Percentiles rank a stretch among this genome's conserved stretches.
These are phyloP conservation scores for Inga oerstediana DNA, from an alignment of 306 rosid species.

Conservation along the genomic window DNA sequence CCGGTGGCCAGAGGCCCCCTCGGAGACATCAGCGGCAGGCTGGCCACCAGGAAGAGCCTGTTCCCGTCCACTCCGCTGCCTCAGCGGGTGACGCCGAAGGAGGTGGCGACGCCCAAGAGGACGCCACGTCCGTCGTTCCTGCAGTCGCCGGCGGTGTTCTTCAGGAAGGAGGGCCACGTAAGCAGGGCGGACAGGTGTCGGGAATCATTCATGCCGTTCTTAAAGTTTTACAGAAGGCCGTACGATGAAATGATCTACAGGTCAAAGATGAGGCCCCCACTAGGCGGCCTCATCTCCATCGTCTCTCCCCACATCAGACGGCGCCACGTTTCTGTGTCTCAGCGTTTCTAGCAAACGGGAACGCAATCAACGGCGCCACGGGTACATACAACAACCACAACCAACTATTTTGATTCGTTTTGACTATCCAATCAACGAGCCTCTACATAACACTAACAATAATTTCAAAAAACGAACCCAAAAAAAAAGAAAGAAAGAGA, in stretches of 20 bases:
- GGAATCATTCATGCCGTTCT: slow-evolving; percentile 69
- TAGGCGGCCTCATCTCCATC: slow-evolving; percentile 92
- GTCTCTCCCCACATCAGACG: slow-evolving; percentile 82
- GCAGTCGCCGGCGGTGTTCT: slow-evolving; percentile 90
- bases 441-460: slow-evolving; percentile 14
- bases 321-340: slow-evolving; percentile 86
- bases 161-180: slow-evolving; percentile 66
- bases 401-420: neutral
- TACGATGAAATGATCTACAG: slow-evolving; percentile 92
- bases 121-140: slow-evolving; percentile 75
- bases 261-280: slow-evolving; percentile 98
- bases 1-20: slow-evolving; percentile 75
- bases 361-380: slow-evolving; percentile 26
- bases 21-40: slow-evolving; percentile 43
- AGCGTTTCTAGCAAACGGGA: slow-evolving; percentile 66
- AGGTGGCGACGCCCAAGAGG: slow-evolving; percentile 23
- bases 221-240: slow-evolving; percentile 79
- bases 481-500: neutral
- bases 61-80: slow-evolving; percentile 91
- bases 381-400: neutral
- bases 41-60: slow-evolving; percentile 52
- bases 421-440: neutral
- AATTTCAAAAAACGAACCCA: neutral
- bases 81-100: slow-evolving; percentile 46
- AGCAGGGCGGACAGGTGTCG: slow-evolving; percentile 58